These are phyloP conservation scores for Lyophyllum atratum DNA, from an alignment of 768 basidiomycete genomes.

Conservation along the genomic window DNA sequence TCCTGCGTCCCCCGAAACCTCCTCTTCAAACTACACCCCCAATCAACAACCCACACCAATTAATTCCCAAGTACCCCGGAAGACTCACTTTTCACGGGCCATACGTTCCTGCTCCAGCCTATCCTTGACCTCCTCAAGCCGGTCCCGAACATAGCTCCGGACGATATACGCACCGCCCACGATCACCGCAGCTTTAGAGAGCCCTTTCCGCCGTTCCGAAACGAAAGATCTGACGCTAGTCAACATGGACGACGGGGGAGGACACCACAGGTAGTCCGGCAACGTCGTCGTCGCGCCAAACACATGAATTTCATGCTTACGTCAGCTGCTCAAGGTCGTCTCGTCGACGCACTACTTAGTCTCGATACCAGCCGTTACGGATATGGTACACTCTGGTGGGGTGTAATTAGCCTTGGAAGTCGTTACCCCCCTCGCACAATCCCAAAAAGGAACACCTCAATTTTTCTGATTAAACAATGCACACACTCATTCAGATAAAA, in stretches of 20 bases:
- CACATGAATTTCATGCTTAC: not conserved
- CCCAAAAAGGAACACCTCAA: too few species aligned
- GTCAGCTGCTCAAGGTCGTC: not conserved
- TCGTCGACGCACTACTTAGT: too few species aligned
- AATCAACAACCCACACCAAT: not conserved
- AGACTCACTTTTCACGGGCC: constrained; percentile 72
- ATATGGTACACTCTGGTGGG: too few species aligned
- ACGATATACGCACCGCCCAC: constrained; percentile 64
- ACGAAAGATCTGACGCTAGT: constrained; percentile 43
- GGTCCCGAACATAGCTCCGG: constrained; percentile 57
- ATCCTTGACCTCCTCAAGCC: constrained; percentile 68
- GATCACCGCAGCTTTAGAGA: constrained; percentile 53
- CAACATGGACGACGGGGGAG: constrained; percentile 5
- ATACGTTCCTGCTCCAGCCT: constrained; percentile 56
- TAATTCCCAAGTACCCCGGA: constrained; percentile 1
- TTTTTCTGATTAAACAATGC: too few species aligned
- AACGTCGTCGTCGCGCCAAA: not conserved
- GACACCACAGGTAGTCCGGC: not conserved
- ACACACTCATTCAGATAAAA: too few species aligned
- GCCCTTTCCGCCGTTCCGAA: constrained; percentile 44
- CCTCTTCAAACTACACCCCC: constrained; percentile 54
- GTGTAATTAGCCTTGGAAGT: too few species aligned
- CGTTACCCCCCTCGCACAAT: too few species aligned
- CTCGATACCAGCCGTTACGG: too few species aligned
- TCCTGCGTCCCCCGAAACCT: constrained; percentile 79